Conservation (phyloP, 23 red algal genomes). For the Gracilaria caudata region DNA sequence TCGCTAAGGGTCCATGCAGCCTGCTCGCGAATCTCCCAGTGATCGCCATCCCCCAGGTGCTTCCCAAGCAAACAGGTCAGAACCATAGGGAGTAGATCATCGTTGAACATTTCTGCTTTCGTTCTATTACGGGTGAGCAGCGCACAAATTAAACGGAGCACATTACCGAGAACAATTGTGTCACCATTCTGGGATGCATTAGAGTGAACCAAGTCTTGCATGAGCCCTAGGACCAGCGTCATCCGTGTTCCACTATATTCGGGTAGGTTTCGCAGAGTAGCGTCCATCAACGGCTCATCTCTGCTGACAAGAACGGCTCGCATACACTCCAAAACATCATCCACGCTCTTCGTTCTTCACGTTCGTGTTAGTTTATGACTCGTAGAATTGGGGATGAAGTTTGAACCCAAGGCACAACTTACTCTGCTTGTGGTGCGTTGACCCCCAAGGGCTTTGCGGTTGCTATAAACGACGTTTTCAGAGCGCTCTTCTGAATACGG, state of each 20-base stretch:
- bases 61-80: conserved; percentile 50
- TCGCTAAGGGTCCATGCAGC: conserved; percentile 11
- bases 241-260: not conserved
- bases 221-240: not conserved
- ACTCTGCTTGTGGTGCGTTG: not conserved
- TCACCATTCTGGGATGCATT: not conserved
- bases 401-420: not conserved
- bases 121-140: not conserved
- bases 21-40: conserved; percentile 17
- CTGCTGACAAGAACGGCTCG: conserved; percentile 13
- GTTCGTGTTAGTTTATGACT: not conserved
- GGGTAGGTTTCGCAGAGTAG: not conserved
- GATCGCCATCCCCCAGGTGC: conserved; percentile 42
- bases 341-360: not conserved
- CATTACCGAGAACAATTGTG: conserved; percentile 21
- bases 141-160: not conserved
- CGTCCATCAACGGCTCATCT: not conserved
- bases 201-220: not conserved
- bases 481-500: not conserved
- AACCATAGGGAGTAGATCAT: conserved; percentile 5
- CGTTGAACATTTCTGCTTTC: conserved; percentile 26
- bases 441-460: not conserved
- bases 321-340: not conserved
- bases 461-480: not conserved
- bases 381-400: not conserved